A percentile compares a stretch with the other conserved stretches of the same genome.
These are phyloP conservation scores for Aechmea fasciata DNA, from an alignment of 176 grass and related monocot genomes.

Conservation along the genomic window DNA sequence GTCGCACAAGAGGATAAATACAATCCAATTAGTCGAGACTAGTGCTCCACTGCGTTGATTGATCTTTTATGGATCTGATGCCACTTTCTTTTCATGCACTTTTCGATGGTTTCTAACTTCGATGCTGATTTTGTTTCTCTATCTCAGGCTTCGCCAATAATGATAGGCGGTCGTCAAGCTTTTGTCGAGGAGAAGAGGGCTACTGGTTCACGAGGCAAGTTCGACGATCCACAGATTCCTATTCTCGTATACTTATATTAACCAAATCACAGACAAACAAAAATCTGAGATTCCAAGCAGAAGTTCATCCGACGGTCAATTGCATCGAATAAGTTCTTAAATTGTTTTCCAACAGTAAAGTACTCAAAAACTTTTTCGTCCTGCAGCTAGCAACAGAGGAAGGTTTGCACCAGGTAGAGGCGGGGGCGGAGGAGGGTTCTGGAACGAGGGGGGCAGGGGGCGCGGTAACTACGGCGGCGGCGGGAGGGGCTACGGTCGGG, in stretches of 20 bases:
- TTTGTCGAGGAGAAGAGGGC: slow-evolving; percentile 81
- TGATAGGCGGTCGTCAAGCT: slow-evolving; percentile 53
- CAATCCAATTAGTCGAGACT: neutral
- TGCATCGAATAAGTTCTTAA: neutral
- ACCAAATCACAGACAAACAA: neutral
- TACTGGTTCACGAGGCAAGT: slow-evolving; percentile 60
- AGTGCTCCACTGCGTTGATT: neutral
- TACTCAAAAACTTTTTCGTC: slow-evolving; percentile 10
- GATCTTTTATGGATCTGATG: neutral
- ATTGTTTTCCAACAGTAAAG: slow-evolving; percentile 5
- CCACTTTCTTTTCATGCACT: slow-evolving; percentile 1
- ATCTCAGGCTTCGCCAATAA: slow-evolving; percentile 76
- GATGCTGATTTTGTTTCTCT: neutral
- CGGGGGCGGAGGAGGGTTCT: slow-evolving; percentile 48
- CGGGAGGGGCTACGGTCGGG: slow-evolving; percentile 51
- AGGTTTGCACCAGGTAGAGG: slow-evolving; percentile 59
- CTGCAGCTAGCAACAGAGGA: slow-evolving; percentile 55
- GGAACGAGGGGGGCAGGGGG: slow-evolving; percentile 55
- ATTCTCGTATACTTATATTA: neutral
- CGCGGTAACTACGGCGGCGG: slow-evolving; percentile 53
- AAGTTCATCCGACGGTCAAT: neutral
- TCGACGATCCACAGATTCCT: slow-evolving; percentile 1
- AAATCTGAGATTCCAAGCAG: neutral
- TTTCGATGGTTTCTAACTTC: neutral
- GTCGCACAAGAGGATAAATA: neutral